A percentile compares a stretch with the other conserved stretches of the same genome.
These are phyloP conservation scores for Triticum dicoccoides DNA, from an alignment of 176 grass and related monocot species.

Conservation along the genomic window DNA sequence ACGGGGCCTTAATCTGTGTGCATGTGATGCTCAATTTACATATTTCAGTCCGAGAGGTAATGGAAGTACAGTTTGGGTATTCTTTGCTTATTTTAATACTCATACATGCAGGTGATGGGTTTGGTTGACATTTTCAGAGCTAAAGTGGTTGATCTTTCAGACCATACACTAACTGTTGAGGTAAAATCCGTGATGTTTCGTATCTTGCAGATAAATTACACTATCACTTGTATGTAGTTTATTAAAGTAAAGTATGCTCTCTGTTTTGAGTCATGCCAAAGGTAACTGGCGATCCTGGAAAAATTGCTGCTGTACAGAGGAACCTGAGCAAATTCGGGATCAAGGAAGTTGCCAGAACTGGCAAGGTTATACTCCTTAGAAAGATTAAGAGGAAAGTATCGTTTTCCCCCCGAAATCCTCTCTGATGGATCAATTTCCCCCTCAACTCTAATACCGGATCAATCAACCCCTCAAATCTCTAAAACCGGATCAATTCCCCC, in stretches of 20 bases:
- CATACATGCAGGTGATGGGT: conserved; percentile 57
- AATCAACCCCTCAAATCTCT: too few species aligned
- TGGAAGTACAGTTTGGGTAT: background rate
- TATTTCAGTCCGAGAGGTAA: background rate
- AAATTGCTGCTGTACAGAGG: conserved; percentile 57
- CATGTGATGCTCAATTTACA: background rate
- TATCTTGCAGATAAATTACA: background rate
- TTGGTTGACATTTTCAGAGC: conserved; percentile 70
- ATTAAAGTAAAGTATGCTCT: background rate
- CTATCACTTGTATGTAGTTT: background rate
- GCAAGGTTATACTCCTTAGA: conserved; percentile 55
- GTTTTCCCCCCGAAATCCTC: too few species aligned
- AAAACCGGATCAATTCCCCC: too few species aligned
- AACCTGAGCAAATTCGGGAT: conserved; percentile 66
- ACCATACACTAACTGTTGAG: conserved; percentile 59
- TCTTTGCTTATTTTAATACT: background rate
- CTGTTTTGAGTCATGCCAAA: conserved; percentile 16
- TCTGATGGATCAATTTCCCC: too few species aligned
- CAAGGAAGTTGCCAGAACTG: conserved; percentile 80
- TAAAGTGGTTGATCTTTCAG: conserved; percentile 69
- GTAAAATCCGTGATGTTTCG: conserved; percentile 27
- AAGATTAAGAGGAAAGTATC: background rate
- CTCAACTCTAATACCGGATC: too few species aligned
- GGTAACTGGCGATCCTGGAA: conserved; percentile 84
- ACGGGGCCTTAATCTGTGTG: background rate